Evolutionary conservation across 1,139 yeast genomes (phyloP), one percentile per base, ranked within the genome.

Genomic region (Blastobotrys indianensis): DNA sequence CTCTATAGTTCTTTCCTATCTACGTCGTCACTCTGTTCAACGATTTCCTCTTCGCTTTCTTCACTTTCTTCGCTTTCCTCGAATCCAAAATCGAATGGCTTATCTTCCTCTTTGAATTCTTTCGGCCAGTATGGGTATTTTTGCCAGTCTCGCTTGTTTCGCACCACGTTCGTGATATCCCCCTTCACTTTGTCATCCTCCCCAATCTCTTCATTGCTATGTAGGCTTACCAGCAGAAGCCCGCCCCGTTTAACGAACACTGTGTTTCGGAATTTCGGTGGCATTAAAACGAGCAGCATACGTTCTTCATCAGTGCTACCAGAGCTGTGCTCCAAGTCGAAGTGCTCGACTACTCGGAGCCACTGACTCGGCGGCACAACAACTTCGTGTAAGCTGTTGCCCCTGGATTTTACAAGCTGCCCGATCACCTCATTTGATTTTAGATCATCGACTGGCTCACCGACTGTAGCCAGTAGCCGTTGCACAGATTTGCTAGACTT

Each of bases 231-330:
- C 6, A 68, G 56, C 2, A 64, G 68, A 37, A 54, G 55, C 10
- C 72, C 72, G 11, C 70, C 70, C 3, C 72, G 59, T 40, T 62
- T 61, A 28, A 68, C 63, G 51, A 66, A 66, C 39, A 64, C 56
- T 32, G 67, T 62, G 51, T 65, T 66, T 20, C 70, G 55, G 47
- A 68, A 64, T 50, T 59, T 59, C 20, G 68, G 65, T 10, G 68
- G 68, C 61, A 68, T 58, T 29, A 59, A 57, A 1, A 65, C 69
- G 10, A 59, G 54, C n/a, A 55, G 41, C 10, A 48, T 48, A 15
- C 51, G 42, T 30, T 44, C 48, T 28, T 45, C 42, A 6, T 48
- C 50, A 6, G 44, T 11, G 37, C 34, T 31, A 4, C 12, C 8
- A n/a, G 3, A 4, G 8, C 35, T 45, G 17, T 42, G 47, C 7